Evolutionary conservation across 108 stramenopile genomes (phyloP), one percentile per base, ranked within the genome.

Genomic region (Pseudonitzschia pungens): DNA sequence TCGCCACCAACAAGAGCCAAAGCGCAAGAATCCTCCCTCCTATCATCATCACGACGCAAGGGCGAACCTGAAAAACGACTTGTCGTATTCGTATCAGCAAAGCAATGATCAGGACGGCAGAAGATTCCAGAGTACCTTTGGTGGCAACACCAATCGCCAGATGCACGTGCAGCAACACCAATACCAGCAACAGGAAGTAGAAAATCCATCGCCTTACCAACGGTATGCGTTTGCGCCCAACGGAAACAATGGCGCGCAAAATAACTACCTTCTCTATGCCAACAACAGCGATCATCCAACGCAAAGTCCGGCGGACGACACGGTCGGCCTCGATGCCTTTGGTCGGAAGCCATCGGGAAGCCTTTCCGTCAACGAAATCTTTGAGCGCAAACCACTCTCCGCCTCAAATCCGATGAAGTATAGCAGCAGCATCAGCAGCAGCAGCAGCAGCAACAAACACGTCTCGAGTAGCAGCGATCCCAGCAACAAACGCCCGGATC

Each of bases 81-180:
- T 55, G 24, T 55, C 54, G 22, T 22, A 55, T 55, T 55, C 54
- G 54, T 55, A 55, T 24, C 54, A 55, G 54, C 54, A 55, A 55
- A 26, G 54, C 54, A 10, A 24, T 20, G 22, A 24, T 22, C 22
- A 26, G 54, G 24, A 26, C 2, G 21, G 4, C 6, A 36, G 0
- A 20, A 55, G 10, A 3, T 2, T 2, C 54, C 54, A 10, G 26
- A 26, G 26, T 22, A 11, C 2, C n/a, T 11, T 2, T 24, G 10
- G 26, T 22, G 9, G 2, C 22, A 24, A 55, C 24, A 24, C 22
- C 26, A 2, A 11, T 24, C 21, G 10, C 2, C 21, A 55, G 54
- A 51, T 16, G 3, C 50, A 51, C 2, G 4, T 20, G 21, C 9
- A 26, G 54, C 22, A 55, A 24, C 54, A 11, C 4, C 54, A 55